Base-by-base conservation (phyloP, 1,284 basidiomycete species). In the Boletus semigastroideus region DNA sequence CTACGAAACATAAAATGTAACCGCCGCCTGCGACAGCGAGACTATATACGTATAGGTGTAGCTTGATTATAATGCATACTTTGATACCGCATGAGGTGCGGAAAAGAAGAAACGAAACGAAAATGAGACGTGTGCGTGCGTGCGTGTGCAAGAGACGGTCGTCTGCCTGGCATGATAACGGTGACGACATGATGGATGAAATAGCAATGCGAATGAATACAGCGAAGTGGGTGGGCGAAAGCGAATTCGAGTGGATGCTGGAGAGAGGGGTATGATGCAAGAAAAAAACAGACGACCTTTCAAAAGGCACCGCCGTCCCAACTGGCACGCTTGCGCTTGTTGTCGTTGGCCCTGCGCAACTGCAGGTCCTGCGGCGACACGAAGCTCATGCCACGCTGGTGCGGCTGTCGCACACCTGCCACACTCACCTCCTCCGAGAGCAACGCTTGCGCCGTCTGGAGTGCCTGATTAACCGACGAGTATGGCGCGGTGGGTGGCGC, bases 251-350 rank as follows among this genome's bases (percentile, higher is more conserved):
- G 14, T 22, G 10, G 34, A 44, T 41, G 42, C 33, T 42, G 48
- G 31, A 56, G 48, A 51, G 49, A 31, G 36, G 22, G 25, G 59
- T 47, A 45, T 28, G 20, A 51, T 20, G 30, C 12, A 34, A 39
- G 19, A 40, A 33, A 25, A 40, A 39, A 25, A 38, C 22, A 43
- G 19, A 30, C 41, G 7, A 28, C 34, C 20, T 13, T 7, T 57
- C 40, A 70, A 33, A 69, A 67, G 45, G 61, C 64, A 22, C 73
- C 74, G 7, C 86, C 85, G 65, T 88, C 87, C 86, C 87, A 88
- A 65, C 86, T 89, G 39, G 81, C 81, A 63, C 86, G 76, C 75
- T 89, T 88, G 61, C 85, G 73, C 72, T 87, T 87, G 61, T 83
- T 82, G 52, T 80, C 80, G 49, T 60, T 78, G 4, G 66, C 70